These are phyloP conservation scores for Berkeleyomyces rouxiae DNA, from an alignment of 2,329 filamentous ascomycete species.

Conservation along the genomic window DNA sequence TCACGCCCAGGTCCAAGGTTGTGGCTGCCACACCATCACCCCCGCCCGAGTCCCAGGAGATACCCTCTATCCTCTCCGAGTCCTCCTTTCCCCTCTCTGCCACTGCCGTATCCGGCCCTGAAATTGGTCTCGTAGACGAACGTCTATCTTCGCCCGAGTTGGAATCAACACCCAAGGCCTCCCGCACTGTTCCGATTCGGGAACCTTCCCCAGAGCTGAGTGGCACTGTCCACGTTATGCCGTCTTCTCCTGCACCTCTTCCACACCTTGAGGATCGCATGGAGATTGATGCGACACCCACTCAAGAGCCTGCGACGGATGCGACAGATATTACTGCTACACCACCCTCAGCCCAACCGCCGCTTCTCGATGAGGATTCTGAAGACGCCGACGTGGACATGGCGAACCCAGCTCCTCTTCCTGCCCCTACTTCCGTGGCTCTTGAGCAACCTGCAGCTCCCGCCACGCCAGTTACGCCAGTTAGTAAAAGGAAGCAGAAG, in stretches of 20 bases:
- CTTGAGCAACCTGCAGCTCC: neutral
- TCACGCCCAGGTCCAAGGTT: neutral
- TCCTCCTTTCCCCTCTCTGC: neutral
- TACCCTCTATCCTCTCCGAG: neutral
- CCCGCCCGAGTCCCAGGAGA: neutral
- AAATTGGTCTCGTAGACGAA: neutral
- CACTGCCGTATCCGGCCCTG: neutral
- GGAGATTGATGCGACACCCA: neutral
- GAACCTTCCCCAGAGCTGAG: conserved; percentile 4
- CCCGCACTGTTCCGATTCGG: neutral
- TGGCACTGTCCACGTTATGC: neutral
- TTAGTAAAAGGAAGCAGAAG: conserved; percentile 3
- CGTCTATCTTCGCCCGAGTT: neutral
- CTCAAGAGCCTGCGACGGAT: neutral
- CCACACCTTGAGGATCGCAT: neutral
- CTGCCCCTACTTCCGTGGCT: neutral
- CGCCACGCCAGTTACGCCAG: neutral
- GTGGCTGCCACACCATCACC: neutral
- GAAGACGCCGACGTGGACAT: neutral
- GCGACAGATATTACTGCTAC: neutral
- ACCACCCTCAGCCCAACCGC: conserved; percentile 2
- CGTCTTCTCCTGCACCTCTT: neutral
- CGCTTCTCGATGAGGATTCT: neutral
- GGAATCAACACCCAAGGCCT: neutral
- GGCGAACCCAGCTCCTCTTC: neutral